phyloP scores from a whole-genome alignment of 192 early-diverging fungal genomes.

The Rhizoclosmatium globosum region DNA sequence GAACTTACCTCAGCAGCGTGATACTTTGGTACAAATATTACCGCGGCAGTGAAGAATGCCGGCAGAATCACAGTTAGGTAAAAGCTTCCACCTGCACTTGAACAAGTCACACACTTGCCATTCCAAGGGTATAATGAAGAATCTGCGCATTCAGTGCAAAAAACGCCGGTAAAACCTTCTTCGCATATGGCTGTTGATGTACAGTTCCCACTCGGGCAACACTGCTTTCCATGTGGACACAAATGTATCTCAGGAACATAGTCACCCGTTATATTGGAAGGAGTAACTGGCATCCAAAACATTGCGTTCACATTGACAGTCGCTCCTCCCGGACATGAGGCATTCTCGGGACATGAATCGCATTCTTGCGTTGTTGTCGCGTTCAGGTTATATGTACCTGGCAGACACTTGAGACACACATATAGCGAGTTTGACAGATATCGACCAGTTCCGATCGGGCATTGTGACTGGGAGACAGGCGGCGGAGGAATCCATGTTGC shows the following conservation, averaged over 20 bases:
- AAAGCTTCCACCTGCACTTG: not conserved
- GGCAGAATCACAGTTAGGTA: conserved; percentile 1
- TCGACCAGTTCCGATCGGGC: conserved; percentile 29
- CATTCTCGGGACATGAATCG: conserved; percentile 3
- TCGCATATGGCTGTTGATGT: conserved; percentile 7
- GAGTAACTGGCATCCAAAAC: conserved; percentile 15
- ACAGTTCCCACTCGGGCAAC: conserved; percentile 40
- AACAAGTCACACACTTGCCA: conserved; percentile 24
- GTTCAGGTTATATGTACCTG: conserved; percentile 29
- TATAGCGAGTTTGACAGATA: conserved; percentile 6
- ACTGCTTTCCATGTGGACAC: conserved; percentile 19
- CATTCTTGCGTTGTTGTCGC: not conserved
- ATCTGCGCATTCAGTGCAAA: conserved; percentile 31
- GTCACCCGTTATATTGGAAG: not conserved
- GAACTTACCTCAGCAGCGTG: conserved; percentile 1
- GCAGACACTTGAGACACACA: conserved; percentile 23
- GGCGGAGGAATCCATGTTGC: conserved; percentile 22
- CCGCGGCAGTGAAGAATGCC: not conserved
- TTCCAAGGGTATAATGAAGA: conserved; percentile 21
- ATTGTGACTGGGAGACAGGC: not conserved
- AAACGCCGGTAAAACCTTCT: conserved; percentile 16
- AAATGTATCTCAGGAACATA: conserved; percentile 16
- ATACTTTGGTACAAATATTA: conserved; percentile 31
- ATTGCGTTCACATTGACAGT: not conserved
- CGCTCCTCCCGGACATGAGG: conserved; percentile 22